These are phyloP conservation scores for Blastobotrys americana DNA, from an alignment of 805 yeast species.

Conservation along the genomic window DNA sequence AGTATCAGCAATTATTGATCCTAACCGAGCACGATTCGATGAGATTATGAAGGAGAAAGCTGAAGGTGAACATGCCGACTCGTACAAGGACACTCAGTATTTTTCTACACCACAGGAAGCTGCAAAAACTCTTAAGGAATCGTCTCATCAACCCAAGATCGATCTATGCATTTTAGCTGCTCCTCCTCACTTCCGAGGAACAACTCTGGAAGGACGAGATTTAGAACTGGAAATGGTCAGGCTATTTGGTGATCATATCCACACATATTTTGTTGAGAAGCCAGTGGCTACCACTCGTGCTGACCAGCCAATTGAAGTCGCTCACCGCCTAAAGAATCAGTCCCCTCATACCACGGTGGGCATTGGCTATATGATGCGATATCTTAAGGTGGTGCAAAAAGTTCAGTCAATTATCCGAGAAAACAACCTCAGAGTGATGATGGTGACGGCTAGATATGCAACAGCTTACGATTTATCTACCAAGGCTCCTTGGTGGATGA, in stretches of 20 bases:
- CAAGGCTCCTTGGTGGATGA: slow-evolving; percentile 19
- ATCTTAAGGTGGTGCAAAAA: slow-evolving; percentile 19
- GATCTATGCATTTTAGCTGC: slow-evolving; percentile 15
- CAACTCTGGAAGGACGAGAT: slow-evolving; percentile 13
- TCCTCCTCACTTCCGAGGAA: slow-evolving; percentile 19
- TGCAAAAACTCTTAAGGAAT: slow-evolving; percentile 1
- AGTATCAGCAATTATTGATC: slow-evolving; percentile 17
- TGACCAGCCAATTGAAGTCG: slow-evolving; percentile 16
- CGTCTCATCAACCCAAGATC: slow-evolving; percentile 2
- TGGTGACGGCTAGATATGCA: slow-evolving; percentile 15
- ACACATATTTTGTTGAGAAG: slow-evolving; percentile 17
- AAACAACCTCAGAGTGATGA: slow-evolving; percentile 14
- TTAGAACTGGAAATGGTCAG: slow-evolving; percentile 13
- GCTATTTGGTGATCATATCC: slow-evolving; percentile 8
- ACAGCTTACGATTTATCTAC: slow-evolving; percentile 13
- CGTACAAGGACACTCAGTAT: slow-evolving; percentile 8
- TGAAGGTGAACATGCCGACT: slow-evolving; percentile 3
- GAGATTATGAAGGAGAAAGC: slow-evolving; percentile 12
- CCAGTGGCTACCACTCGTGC: slow-evolving; percentile 19
- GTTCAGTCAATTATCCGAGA: slow-evolving; percentile 14
- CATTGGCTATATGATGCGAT: slow-evolving; percentile 21
- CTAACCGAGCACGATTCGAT: slow-evolving; percentile 10
- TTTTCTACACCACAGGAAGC: slow-evolving; percentile 11
- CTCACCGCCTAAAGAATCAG: slow-evolving; percentile 6
- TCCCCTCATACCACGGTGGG: slow-evolving; percentile 9